A percentile compares a stretch with the other conserved stretches of the same genome.
These are phyloP conservation scores for Meripilus lineatus DNA, from an alignment of 1,284 basidiomycete species.

Conservation along the genomic window DNA sequence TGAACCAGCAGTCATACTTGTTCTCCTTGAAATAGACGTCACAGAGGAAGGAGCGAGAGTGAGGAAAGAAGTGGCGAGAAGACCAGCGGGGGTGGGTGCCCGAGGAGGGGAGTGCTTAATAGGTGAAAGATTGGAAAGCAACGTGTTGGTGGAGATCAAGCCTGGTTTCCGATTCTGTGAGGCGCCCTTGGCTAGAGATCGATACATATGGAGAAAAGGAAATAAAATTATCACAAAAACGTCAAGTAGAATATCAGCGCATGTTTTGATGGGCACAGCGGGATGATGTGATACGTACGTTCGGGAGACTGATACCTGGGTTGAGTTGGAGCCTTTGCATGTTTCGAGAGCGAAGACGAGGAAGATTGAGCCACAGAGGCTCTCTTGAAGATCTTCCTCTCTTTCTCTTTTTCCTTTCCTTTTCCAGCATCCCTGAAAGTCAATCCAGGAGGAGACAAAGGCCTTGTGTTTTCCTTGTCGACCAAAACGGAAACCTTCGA, in stretches of 20 bases:
- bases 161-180: slow-evolving; percentile 13
- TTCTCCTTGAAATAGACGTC: neutral
- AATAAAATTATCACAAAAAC: too few species aligned
- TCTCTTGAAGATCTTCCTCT: too few species aligned
- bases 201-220: too few species aligned
- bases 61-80: neutral
- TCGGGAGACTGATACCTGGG: slow-evolving; percentile 18
- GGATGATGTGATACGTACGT: slow-evolving; percentile 8
- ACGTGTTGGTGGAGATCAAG: slow-evolving; percentile 13
- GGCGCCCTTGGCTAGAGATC: neutral
- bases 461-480: slow-evolving; percentile 19
- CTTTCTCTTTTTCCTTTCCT: slow-evolving; percentile 1
- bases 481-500: slow-evolving; percentile 6
- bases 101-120: slow-evolving; percentile 24
- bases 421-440: neutral
- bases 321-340: slow-evolving; percentile 26
- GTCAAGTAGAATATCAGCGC: neutral
- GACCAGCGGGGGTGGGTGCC: slow-evolving; percentile 5
- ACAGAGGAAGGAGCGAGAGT: slow-evolving; percentile 4
- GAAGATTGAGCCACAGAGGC: too few species aligned
- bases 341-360: too few species aligned
- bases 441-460: neutral
- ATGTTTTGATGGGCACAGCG: neutral
- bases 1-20: too few species aligned
- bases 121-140: slow-evolving; percentile 25